Conservation (phyloP, 1,284 basidiomycete genomes). For the Moesziomyces sp. region DNA sequence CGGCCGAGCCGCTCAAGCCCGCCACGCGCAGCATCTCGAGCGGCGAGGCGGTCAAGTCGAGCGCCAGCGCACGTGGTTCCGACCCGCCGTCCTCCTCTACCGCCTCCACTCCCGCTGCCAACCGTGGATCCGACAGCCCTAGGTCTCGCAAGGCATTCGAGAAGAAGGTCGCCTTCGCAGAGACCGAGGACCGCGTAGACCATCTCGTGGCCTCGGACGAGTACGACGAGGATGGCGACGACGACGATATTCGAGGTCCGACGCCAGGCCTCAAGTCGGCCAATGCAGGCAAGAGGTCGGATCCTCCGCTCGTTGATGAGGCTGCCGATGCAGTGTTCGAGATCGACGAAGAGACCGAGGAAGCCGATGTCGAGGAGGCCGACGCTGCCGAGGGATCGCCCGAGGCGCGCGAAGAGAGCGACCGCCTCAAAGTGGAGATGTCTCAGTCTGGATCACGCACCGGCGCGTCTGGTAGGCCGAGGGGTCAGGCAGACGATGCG, state of each 20-base stretch:
- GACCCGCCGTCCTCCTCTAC: slow-evolving; percentile 5
- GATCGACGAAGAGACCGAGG: slow-evolving; percentile 55
- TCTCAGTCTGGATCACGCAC: slow-evolving; percentile 33
- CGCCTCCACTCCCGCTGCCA: background rate
- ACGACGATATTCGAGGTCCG: slow-evolving; percentile 11
- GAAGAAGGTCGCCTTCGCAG: slow-evolving; percentile 63
- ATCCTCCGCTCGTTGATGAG: slow-evolving; percentile 31
- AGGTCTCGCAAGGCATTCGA: slow-evolving; percentile 30
- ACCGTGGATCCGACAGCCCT: slow-evolving; percentile 10
- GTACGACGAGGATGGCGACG: slow-evolving; percentile 42
- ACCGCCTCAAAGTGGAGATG: slow-evolving; percentile 33
- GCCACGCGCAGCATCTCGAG: slow-evolving; percentile 23
- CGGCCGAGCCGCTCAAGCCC: slow-evolving; percentile 50
- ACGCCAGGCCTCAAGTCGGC: slow-evolving; percentile 1
- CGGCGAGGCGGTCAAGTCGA: slow-evolving; percentile 7
- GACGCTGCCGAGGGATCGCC: slow-evolving; percentile 11
- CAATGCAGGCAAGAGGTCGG: background rate
- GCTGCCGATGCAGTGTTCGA: slow-evolving; percentile 54
- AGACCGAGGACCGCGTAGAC: slow-evolving; percentile 52
- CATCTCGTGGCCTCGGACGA: slow-evolving; percentile 22
- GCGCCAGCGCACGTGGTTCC: slow-evolving; percentile 6
- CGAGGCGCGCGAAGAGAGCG: slow-evolving; percentile 20
- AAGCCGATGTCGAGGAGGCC: slow-evolving; percentile 1
- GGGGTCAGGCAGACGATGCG: slow-evolving; percentile 35
- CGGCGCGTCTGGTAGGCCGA: slow-evolving; percentile 32